phyloP scores from a whole-genome alignment of 805 yeast species.

The Saccharomycopsis babjevae region DNA sequence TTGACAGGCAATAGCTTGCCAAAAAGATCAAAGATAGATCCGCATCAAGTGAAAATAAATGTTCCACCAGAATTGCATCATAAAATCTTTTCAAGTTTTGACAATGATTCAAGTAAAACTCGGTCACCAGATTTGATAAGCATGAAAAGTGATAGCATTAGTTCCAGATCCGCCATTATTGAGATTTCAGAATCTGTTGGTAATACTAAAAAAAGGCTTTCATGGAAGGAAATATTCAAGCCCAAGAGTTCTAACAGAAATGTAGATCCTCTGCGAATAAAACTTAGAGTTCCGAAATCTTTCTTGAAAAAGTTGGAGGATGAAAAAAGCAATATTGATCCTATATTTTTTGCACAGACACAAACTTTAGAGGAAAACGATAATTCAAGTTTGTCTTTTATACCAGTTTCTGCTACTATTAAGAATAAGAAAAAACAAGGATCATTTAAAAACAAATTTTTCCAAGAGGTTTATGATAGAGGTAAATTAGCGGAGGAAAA shows the following conservation, averaged over 20 bases:
- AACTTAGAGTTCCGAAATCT: conserved; percentile 1
- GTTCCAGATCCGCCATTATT: not conserved
- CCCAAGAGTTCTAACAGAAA: not conserved
- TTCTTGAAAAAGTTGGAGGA: conserved; percentile 6
- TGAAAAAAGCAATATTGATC: conserved; percentile 5
- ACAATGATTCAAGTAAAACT: not conserved
- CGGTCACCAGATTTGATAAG: not conserved
- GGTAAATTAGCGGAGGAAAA: conserved; percentile 1
- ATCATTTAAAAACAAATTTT: not conserved
- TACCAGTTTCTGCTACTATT: not conserved
- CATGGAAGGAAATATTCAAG: not conserved
- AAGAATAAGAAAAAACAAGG: not conserved
- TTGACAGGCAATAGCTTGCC: not conserved
- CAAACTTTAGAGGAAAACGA: not conserved
- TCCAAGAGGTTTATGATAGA: conserved; percentile 2
- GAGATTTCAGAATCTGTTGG: not conserved
- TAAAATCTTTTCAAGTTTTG: not conserved
- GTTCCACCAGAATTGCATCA: not conserved
- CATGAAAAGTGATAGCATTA: not conserved
- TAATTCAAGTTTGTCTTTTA: not conserved
- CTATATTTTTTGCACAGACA: conserved; percentile 7
- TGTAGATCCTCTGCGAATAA: not conserved
- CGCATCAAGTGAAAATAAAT: not conserved
- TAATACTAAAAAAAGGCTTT: not conserved
- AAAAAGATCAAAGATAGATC: not conserved